Conservation (phyloP, 2,329 filamentous ascomycete genomes). For the Monosporascus sp. region DNA sequence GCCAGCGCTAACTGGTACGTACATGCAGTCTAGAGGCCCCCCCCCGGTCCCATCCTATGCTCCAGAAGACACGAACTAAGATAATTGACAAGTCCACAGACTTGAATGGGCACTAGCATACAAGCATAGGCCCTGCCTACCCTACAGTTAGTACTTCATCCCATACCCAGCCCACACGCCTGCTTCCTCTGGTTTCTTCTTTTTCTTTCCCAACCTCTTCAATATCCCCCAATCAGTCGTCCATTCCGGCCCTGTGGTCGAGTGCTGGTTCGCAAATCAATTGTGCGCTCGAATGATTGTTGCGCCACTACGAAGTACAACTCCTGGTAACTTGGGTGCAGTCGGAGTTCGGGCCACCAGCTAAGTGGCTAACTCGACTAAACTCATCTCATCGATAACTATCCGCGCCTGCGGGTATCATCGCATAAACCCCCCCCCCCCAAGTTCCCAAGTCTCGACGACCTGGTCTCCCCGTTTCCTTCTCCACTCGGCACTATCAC, state of each 20-base stretch:
- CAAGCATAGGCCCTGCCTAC: not conserved
- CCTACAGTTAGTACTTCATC: not conserved
- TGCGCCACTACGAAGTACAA: no score
- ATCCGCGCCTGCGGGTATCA: not conserved
- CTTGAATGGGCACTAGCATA: not conserved
- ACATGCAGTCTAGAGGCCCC: no score
- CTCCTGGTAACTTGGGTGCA: no score
- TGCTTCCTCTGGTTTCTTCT: constrained; percentile 13
- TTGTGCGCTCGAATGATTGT: constrained; percentile 2
- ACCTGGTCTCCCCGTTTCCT: not conserved
- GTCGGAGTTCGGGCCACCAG: not conserved
- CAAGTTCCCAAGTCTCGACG: not conserved
- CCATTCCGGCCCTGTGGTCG: constrained; percentile 19
- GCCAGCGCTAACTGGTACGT: no score
- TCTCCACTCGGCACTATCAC: not conserved
- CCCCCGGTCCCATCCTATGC: no score
- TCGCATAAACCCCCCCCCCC: not conserved
- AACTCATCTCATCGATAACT: not conserved
- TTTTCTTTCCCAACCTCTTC: constrained; percentile 22
- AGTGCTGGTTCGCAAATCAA: constrained; percentile 17
- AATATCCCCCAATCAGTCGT: constrained; percentile 21
- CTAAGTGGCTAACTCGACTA: not conserved
- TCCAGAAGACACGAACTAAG: no score
- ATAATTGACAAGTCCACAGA: not conserved
- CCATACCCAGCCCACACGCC: not conserved